These are phyloP conservation scores for Cylindrotheca fusiformis DNA, from an alignment of 108 stramenopile species.

Conservation along the genomic window DNA sequence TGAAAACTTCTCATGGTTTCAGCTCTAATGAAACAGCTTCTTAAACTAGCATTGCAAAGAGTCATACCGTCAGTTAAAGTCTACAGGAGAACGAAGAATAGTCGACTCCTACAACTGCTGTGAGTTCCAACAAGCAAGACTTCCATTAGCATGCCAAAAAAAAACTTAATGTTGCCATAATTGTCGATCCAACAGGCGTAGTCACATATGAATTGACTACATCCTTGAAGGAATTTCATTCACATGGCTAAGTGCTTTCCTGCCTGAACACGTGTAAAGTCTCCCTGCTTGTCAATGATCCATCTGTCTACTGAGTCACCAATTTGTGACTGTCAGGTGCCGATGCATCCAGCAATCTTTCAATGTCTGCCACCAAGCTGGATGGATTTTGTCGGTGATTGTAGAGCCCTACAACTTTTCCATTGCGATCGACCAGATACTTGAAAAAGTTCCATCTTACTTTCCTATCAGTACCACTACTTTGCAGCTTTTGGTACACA, in stretches of 20 bases:
- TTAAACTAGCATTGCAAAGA: too few relatives aligned
- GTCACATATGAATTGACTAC: too few relatives aligned
- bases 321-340: constrained; percentile 5
- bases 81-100: too few relatives aligned
- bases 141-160: neutral
- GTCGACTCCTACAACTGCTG: too few relatives aligned
- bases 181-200: too few relatives aligned
- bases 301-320: constrained; percentile 2
- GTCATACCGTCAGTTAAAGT: too few relatives aligned
- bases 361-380: constrained; percentile 57
- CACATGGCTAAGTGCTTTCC: neutral
- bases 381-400: constrained; percentile 52
- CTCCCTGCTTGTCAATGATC: too few relatives aligned
- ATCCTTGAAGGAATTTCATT: neutral
- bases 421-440: constrained; percentile 68
- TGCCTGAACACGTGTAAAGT: too few relatives aligned
- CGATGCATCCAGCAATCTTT: constrained; percentile 42
- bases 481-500: constrained; percentile 53
- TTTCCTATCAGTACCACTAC: constrained; percentile 38
- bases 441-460: constrained; percentile 80
- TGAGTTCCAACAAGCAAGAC: too few relatives aligned
- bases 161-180: neutral
- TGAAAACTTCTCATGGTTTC: too few relatives aligned
- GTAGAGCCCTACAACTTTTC: constrained; percentile 60
- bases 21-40: too few relatives aligned